Base-by-base conservation (phyloP, 1,284 basidiomycete genomes). In the Cryptococcus wingfieldii region DNA sequence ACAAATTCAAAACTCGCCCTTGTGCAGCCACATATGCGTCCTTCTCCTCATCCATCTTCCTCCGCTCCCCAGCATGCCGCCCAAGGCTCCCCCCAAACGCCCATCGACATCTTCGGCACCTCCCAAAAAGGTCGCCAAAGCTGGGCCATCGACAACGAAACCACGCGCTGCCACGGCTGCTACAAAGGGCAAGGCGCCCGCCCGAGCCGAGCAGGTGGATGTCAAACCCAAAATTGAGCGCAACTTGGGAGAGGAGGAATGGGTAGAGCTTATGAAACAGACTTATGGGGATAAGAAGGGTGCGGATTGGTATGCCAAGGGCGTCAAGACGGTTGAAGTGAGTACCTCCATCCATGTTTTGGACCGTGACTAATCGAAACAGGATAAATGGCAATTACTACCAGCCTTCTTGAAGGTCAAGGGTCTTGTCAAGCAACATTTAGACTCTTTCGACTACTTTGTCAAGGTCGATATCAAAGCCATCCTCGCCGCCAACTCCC, bases 401-500 rank as follows among this genome's bases (percentile, higher is more conserved):
- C 94, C 94, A 1, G 93, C 93, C 10, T 98, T 97, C 70, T 81
- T 98, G 54, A 89, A 94, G 76, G 90, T 94, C 60, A 98, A 97
- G 70, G 94, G 94, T 64, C 85, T 98, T n/a, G 94, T 97, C 60
- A 98, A 98, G 79, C 96, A 99, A 75, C 96, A 99, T 73, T 91
- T 98, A 67, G 97, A 99, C 77, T 98, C 94, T 9, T 99, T 96
- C 86, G 98, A 99, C 80, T 96, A 98, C 78, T 98, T 99, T 74
- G 91, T 98, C 68, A 90, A 98, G 70, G 87, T 90, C 39, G 94
- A 97, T 72, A 89, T 98, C 72, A 95, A 94, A 76, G 95, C 95
- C 67, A 98, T 99, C 68, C 86, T 97, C 52, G 87, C 87, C 61
- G 93, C 92, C 13, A 97, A 98, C 74, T 86, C 86, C 76, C 90